Percentiles rank a stretch among this genome's conserved stretches.
Conservation (phyloP, 176 grass and related monocot species). For the Typha latifolia region DNA sequence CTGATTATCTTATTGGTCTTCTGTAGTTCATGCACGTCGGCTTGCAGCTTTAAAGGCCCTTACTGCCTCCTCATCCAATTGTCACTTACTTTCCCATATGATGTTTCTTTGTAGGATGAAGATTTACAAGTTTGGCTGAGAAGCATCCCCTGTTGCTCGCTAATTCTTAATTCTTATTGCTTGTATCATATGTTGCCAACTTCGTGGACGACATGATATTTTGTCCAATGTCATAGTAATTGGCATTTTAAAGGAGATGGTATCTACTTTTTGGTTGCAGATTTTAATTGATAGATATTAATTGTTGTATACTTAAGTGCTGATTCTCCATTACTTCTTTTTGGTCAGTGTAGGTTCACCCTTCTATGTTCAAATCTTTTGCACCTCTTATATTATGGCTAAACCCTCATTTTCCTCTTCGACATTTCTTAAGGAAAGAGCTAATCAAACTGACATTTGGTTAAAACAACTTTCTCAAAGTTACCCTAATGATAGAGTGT, state of each 20-base stretch:
- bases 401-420: neutral
- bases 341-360: neutral
- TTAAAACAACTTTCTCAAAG: neutral
- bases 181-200: too few relatives aligned
- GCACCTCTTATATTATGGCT: neutral
- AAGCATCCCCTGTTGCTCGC: too few relatives aligned
- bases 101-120: neutral
- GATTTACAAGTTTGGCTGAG: too few relatives aligned
- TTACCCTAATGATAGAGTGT: neutral
- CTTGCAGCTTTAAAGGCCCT: slow-evolving; percentile 90
- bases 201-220: too few relatives aligned
- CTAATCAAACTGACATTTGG: neutral
- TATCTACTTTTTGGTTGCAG: too few relatives aligned
- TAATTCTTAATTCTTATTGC: too few relatives aligned
- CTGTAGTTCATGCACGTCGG: slow-evolving; percentile 93
- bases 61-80: slow-evolving; percentile 32
- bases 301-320: too few relatives aligned
- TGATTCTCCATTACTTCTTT: neutral
- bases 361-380: neutral
- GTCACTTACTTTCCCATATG: neutral
- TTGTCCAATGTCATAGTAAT: too few relatives aligned
- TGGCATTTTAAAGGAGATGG: too few relatives aligned
- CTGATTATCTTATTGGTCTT: slow-evolving; percentile 27
- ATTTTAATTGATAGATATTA: too few relatives aligned
- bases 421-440: neutral